phyloP scores from a whole-genome alignment of 305 asterid genomes.

The Plantago rigida region DNA sequence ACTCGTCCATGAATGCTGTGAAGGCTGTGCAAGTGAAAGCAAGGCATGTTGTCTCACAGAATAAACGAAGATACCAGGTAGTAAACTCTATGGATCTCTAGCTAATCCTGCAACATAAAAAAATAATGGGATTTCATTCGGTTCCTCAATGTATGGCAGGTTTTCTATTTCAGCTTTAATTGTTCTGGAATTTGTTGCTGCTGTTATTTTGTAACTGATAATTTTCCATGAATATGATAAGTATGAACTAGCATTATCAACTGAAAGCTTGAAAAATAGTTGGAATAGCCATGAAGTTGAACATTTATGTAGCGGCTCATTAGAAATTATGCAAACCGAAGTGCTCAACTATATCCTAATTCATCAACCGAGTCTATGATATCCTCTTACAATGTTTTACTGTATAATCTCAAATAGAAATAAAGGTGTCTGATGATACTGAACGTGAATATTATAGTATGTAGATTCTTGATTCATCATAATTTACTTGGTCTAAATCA shows the following conservation, averaged over 20 bases:
- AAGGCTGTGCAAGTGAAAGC: conserved; percentile 95
- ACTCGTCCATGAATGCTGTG: conserved; percentile 76
- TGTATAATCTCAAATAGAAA: not conserved
- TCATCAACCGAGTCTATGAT: not conserved
- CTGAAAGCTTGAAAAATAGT: conserved; percentile 14
- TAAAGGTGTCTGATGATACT: not conserved
- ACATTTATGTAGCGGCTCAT: not conserved
- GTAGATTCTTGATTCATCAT: conserved; percentile 9
- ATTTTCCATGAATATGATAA: not conserved
- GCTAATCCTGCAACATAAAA: conserved; percentile 5
- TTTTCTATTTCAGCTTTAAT: conserved; percentile 19
- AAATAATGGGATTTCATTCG: not conserved
- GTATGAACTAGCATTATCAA: conserved; percentile 21
- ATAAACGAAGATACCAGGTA: conserved; percentile 98
- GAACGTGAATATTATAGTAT: conserved; percentile 8
- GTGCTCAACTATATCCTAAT: not conserved
- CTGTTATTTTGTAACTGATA: not conserved
- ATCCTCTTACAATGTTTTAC: not conserved
- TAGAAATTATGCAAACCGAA: conserved; percentile 7
- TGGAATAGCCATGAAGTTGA: conserved; percentile 11
- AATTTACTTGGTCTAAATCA: no score
- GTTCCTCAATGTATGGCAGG: conserved; percentile 4
- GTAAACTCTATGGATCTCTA: conserved; percentile 13
- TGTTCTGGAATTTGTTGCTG: conserved; percentile 8
- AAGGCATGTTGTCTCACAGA: conserved; percentile 89